Evolutionary conservation across 129 eudicot species (phyloP), one percentile per base, ranked within the genome.

Genomic region (Artemisia tridentata): DNA sequence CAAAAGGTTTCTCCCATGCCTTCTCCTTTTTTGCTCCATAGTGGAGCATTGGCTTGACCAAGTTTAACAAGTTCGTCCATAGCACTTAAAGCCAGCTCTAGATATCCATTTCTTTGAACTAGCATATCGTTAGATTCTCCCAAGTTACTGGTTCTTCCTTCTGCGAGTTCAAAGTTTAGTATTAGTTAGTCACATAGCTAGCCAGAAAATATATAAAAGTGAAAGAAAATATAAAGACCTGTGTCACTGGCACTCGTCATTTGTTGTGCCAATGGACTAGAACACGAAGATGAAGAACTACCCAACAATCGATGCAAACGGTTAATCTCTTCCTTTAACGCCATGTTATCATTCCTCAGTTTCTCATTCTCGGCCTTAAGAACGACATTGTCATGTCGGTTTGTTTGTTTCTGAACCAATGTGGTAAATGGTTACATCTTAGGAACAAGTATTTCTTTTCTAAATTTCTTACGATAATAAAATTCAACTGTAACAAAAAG

Each of bases 51-150:
- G 48, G 67, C 63, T 63, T 80, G 81, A 16, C 84, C 86, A 65
- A 90, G 76, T 73, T 85, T 87, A 48, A 90, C 6, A 52, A 86
- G 82, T 78, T 90, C 93, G 23, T 86, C 85, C 90, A 86, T 80
- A 52, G 93, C 96, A 41, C 58, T 83, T 69, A 75, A 43, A 17
- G 93, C 93, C 29, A 79, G 84, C 38, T 82, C 80, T 27, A 78
- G 66, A 70, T 82, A 79, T 27, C 71, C 17, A 0, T 88, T 73
- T 50, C 82, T 81, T 56, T 84, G 84, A 29, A 0, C 0, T 5
- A 3, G 34, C 34, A 29, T 29, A 29, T 29, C 34, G 6, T 29
- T 29, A 29, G 34, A 29, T 29, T 29, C 34, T 29, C 4, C 31
- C 34, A 4, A 29, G 4, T 29, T 29, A 29, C 4, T 29, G 6